phyloP scores from a whole-genome alignment of 805 yeast genomes.

The Clavispora phyllophila region DNA sequence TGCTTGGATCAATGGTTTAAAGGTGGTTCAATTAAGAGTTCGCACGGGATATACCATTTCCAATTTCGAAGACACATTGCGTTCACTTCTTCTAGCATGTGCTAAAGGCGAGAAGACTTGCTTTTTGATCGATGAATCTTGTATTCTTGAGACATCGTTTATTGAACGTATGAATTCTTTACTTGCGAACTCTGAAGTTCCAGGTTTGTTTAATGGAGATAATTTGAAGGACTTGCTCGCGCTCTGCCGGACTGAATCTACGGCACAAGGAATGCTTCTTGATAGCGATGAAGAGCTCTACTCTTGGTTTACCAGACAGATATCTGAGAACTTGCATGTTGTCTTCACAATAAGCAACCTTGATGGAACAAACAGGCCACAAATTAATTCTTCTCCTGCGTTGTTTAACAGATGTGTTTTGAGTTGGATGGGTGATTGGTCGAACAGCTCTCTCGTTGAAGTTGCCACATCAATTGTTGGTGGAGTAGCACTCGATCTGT shows the following conservation, averaged over 20 bases:
- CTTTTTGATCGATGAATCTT: conserved; percentile 76
- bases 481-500: conserved; percentile 49
- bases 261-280: conserved; percentile 54
- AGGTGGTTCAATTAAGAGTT: conserved; percentile 53
- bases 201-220: conserved; percentile 81
- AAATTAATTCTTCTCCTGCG: conserved; percentile 76
- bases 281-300: conserved; percentile 69
- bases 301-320: conserved; percentile 65
- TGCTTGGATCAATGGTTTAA: conserved; percentile 84
- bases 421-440: conserved; percentile 88
- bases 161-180: conserved; percentile 88
- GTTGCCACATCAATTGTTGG: conserved; percentile 43
- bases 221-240: conserved; percentile 50
- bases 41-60: conserved; percentile 46
- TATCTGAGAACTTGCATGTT: conserved; percentile 73
- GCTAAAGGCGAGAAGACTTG: conserved; percentile 58
- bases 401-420: conserved; percentile 84
- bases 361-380: conserved; percentile 27
- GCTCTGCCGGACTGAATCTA: conserved; percentile 52
- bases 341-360: conserved; percentile 65
- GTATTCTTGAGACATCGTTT: conserved; percentile 69
- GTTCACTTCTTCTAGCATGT: conserved; percentile 44
- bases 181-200: conserved; percentile 89
- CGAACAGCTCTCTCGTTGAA: conserved; percentile 40
- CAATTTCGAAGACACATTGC: conserved; percentile 66